Base-by-base conservation (phyloP, 2,329 filamentous ascomycete species). In the Curvularia sp. region DNA sequence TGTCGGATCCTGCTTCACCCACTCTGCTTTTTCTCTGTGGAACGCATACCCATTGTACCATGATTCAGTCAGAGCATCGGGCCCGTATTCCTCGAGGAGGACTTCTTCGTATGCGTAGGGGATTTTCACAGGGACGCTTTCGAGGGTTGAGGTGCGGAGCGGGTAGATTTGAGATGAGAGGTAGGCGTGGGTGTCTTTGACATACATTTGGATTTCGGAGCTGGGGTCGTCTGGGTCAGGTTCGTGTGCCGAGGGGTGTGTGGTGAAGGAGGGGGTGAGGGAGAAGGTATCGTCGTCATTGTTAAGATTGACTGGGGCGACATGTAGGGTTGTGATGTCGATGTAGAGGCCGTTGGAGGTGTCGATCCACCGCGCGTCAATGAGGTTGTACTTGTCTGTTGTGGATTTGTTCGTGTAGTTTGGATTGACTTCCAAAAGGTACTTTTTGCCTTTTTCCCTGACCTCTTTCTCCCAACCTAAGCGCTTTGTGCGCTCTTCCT, bases 311-410 rank as follows among this genome's bases (percentile, higher is more conserved):
- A 76, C 65, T 60, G 85, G 81, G 10, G 77, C 77, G 12, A 56
- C 30, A 50, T 84, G 78, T 5, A 88, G 76, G 5, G 84, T 82
- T 0, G 85, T 87, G 59, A 88, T 86, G 67, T 88, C 86, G 64
- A 88, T 86, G 65, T 86, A 88, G 0, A 88, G 71, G 0, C 86
- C 86, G 0, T 82, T 86, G 0, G 81, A 76, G 20, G 78, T 86
- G 66, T 88, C 85, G 60, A 88, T 86, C 85, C 85, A 88, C 22
- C 86, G 78, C 9, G 82, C 85, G 66, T 88, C 85, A 53, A 88
- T 88, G 31, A 83, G 78, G 60, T 88, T 88, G 49, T 80, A 64
- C 12, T 55, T 72, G 63, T 88, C 86, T 2, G 42, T 52, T 0
- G 73, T 79, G 2, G 76, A 78, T 22, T 77, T 74, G 56, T 82